Evolutionary conservation across 148 eudicot species (phyloP), one percentile per base, ranked within the genome.

Genomic region (Vaccinium macrocarpon): DNA sequence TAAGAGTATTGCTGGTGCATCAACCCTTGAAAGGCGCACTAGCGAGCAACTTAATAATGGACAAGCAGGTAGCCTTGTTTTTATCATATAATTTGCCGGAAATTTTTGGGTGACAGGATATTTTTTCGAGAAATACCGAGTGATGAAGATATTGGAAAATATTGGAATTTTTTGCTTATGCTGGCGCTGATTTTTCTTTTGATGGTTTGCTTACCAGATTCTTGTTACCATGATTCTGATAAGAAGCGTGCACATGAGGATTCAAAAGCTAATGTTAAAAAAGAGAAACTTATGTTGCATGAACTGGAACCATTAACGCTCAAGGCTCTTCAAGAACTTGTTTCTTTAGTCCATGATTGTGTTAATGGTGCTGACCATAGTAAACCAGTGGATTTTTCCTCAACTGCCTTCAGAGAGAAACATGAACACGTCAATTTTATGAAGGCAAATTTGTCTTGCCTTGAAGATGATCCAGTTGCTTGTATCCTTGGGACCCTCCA

Each of bases 381-480:
- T 87, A 82, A 85, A 81, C 83, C 74, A 56, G 88, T 72, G 56
- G 86, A 84, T 62, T 74, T 86, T 64, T 70, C 86, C 81, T 83
- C 93, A 29, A 72, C 89, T 21, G 86, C 82, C 81, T 86, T 76
- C 87, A 74, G 84, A 80, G 89, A 89, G 85, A 86, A 82, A 72
- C 82, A 16, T 81, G 86, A 88, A 77, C 50, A 83, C 64, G 61
- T 82, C 79, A 82, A 86, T 71, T 74, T 48, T 71, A 75, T 74
- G 42, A 86, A 84, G 81, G 80, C 61, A 38, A 74, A 85, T 68
- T 83, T 87, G 68, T 86, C 32, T 85, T 66, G 76, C 86, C 82
- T 95, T 82, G 91, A 89, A 83, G 94, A 91, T 86, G 98, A 97
- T 89, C 89, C 93, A 81, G 90, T 93, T 86, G 97, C 99, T 80